These are phyloP conservation scores for Ambrosia hybrid DNA, from an alignment of 140 eudicot genomes.

Conservation along the genomic window DNA sequence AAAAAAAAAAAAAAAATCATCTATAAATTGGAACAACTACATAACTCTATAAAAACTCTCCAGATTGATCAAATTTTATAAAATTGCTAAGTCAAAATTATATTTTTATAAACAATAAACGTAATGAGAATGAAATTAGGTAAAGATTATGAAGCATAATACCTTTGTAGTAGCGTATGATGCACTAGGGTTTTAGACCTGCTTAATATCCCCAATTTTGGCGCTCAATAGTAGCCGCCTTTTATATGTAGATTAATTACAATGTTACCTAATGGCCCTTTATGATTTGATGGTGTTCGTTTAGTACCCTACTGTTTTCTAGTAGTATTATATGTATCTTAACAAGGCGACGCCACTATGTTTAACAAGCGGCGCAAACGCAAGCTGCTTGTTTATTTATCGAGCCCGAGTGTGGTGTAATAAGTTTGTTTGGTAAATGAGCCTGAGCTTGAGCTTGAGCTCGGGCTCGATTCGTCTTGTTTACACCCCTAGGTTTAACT, in stretches of 20 bases:
- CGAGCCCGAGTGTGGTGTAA: too few species aligned
- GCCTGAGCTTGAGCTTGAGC: too few species aligned
- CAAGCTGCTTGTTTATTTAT: too few species aligned
- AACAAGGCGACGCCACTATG: too few species aligned
- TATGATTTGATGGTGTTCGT: background rate
- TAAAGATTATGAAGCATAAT: background rate
- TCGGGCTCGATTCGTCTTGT: too few species aligned
- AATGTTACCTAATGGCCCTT: background rate
- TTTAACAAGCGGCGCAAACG: too few species aligned
- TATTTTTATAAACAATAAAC: background rate
- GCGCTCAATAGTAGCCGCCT: background rate
- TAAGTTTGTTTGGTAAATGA: too few species aligned
- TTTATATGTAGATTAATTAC: background rate
- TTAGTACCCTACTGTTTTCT: too few species aligned
- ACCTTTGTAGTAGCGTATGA: slow-evolving; percentile 7
- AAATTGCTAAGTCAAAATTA: background rate
- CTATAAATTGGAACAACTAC: background rate
- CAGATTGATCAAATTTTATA: background rate
- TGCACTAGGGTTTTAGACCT: slow-evolving; percentile 15
- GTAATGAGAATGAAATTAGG: background rate
- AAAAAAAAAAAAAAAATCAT: background rate
- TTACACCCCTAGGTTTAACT: too few species aligned
- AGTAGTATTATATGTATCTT: too few species aligned
- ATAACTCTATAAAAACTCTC: background rate
- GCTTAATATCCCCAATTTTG: slow-evolving; percentile 1